Percentiles rank a stretch among this genome's conserved stretches.
Evolutionary conservation across 148 eudicot species (phyloP).

Genomic region (Simmondsia chinensis): DNA sequence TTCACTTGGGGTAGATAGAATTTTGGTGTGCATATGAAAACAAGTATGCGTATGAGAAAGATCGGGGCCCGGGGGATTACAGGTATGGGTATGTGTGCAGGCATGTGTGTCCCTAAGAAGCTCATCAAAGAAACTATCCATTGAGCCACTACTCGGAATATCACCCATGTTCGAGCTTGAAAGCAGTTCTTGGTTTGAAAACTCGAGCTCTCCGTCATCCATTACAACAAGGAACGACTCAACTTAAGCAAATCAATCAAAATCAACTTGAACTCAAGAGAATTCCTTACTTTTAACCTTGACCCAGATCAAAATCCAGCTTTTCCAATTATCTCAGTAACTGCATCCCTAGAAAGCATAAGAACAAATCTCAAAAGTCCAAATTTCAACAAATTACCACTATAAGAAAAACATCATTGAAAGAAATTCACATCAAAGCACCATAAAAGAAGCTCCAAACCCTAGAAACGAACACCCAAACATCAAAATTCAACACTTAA

Average conservation of each 20-base stretch:
- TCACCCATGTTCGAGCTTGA: slow-evolving; percentile 48
- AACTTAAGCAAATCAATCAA: background rate
- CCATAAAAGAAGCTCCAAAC: background rate
- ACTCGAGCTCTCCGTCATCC: slow-evolving; percentile 81
- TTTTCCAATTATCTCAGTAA: too few species aligned
- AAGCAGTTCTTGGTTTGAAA: slow-evolving; percentile 63
- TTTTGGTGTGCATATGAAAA: slow-evolving; percentile 80
- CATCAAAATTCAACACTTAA: background rate
- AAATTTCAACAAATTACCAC: too few species aligned
- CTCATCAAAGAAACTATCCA: slow-evolving; percentile 72
- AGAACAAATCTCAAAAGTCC: too few species aligned
- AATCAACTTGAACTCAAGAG: background rate
- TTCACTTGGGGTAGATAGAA: slow-evolving; percentile 46
- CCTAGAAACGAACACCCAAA: background rate
- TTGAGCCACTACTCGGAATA: slow-evolving; percentile 60
- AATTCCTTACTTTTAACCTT: background rate
- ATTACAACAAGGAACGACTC: too few species aligned
- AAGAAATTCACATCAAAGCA: too few species aligned
- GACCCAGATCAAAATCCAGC: background rate
- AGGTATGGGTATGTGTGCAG: slow-evolving; percentile 86
- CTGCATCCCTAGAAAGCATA: too few species aligned
- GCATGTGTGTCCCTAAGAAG: slow-evolving; percentile 65
- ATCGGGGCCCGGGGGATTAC: slow-evolving; percentile 93
- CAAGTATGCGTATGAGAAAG: slow-evolving; percentile 83
- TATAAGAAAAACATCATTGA: too few species aligned